phyloP scores from a whole-genome alignment of 1,139 yeast genomes.

The Arxiozyma bovina region DNA sequence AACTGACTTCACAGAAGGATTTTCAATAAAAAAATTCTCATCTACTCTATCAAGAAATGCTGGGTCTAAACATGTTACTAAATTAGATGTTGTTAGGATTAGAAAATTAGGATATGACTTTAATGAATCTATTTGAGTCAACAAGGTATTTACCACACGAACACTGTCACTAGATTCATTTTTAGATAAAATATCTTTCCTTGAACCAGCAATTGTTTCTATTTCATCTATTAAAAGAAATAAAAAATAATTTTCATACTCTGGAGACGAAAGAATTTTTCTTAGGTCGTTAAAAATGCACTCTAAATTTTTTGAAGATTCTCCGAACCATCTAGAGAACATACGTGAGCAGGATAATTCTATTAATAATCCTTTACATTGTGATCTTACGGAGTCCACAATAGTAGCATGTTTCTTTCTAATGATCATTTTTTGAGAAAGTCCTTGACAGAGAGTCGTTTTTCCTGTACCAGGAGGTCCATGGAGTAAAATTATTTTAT shows the following conservation, averaged over 20 bases:
- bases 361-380: conserved; percentile 23
- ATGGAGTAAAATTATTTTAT: conserved; percentile 31
- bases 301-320: conserved; percentile 34
- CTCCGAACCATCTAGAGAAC: conserved; percentile 38
- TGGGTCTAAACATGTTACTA: conserved; percentile 29
- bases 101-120: conserved; percentile 30
- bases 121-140: conserved; percentile 33
- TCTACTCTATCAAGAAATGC: conserved; percentile 36
- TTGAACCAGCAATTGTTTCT: conserved; percentile 35
- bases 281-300: conserved; percentile 31
- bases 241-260: conserved; percentile 18
- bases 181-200: conserved; percentile 29
- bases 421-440: conserved; percentile 33
- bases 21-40: conserved; percentile 27
- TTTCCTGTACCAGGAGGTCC: conserved; percentile 51
- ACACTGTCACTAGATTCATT: conserved; percentile 35
- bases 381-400: background rate
- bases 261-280: conserved; percentile 14
- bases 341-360: conserved; percentile 35
- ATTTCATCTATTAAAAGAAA: conserved; percentile 35
- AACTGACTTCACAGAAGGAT: conserved; percentile 27
- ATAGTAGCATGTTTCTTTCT: conserved; percentile 8
- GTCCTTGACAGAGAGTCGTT: conserved; percentile 40
- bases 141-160: conserved; percentile 35
- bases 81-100: conserved; percentile 34